Conservation (phyloP, 2,329 filamentous ascomycete genomes). For the Intubia oerlemansii region DNA sequence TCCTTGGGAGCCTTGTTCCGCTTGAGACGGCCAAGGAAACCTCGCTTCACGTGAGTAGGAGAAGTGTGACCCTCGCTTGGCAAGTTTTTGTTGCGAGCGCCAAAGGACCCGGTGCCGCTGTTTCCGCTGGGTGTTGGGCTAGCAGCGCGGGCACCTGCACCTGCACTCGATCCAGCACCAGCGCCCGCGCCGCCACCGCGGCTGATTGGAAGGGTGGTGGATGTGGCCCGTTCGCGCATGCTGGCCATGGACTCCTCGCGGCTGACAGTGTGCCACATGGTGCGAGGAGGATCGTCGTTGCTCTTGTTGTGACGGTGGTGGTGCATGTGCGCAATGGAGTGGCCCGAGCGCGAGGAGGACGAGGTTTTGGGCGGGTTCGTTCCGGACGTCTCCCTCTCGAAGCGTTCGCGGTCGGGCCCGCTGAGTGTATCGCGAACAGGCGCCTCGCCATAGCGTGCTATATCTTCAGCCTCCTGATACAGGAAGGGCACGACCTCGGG, state of each 20-base stretch:
- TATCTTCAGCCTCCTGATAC: constrained; percentile 73
- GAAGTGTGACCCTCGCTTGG: no score
- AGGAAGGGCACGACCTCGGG: constrained; percentile 96
- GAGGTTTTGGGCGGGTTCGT: constrained; percentile 36
- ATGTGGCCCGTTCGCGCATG: constrained; percentile 28
- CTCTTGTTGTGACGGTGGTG: constrained; percentile 42
- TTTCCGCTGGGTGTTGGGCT: no score
- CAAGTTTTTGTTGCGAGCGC: no score
- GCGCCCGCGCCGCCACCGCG: no score
- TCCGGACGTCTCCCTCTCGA: constrained; percentile 25
- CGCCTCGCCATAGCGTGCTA: constrained; percentile 56
- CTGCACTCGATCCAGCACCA: no score
- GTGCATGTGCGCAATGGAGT: constrained; percentile 41
- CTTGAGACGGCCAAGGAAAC: no score
- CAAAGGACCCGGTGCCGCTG: no score
- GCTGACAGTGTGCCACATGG: constrained; percentile 50
- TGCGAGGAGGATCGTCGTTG: constrained; percentile 41
- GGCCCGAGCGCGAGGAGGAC: constrained; percentile 37
- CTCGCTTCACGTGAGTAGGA: no score
- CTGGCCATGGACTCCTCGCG: constrained; percentile 48
- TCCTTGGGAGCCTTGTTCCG: no score
- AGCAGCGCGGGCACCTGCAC: no score
- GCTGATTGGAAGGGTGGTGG: no score
- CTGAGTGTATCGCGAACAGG: constrained; percentile 50
- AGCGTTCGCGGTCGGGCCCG: constrained; percentile 48